A percentile compares a stretch with the other conserved stretches of the same genome.
These are phyloP conservation scores for Nowakowskiella sp. DNA, from an alignment of 192 early-diverging fungal genomes.

Conservation along the genomic window DNA sequence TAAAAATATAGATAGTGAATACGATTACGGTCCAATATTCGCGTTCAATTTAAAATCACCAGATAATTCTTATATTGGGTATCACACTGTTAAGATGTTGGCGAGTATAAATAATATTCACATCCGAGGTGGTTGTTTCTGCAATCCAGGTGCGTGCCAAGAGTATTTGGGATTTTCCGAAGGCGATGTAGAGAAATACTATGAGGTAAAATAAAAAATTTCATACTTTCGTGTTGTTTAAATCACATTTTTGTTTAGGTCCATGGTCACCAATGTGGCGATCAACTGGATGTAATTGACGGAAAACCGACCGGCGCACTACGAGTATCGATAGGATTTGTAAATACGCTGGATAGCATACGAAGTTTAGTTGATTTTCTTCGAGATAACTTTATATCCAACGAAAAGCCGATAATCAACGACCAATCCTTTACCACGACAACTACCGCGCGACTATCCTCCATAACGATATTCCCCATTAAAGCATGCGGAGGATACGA, in stretches of 20 bases:
- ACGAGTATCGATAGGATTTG: conserved; percentile 71
- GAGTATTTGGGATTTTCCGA: conserved; percentile 52
- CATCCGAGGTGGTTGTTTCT: conserved; percentile 65
- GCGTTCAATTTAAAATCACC: conserved; percentile 60
- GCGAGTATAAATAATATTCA: conserved; percentile 60
- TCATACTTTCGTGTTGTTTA: conserved; percentile 3
- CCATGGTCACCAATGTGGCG: conserved; percentile 62
- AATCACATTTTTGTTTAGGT: conserved; percentile 15
- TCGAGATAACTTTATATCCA: conserved; percentile 45
- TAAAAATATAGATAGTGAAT: too few relatives aligned
- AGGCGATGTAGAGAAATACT: conserved; percentile 40
- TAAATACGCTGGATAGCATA: conserved; percentile 54
- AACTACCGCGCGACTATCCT: conserved; percentile 2
- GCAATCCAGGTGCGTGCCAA: conserved; percentile 73
- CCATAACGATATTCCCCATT: conserved; percentile 54
- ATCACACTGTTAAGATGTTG: conserved; percentile 55
- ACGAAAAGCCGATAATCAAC: neutral
- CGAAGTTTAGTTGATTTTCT: conserved; percentile 54
- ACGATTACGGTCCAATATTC: conserved; percentile 53
- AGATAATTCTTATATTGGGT: conserved; percentile 51
- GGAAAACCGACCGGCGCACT: conserved; percentile 58
- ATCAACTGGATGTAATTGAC: conserved; percentile 63
- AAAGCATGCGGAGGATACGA: conserved; percentile 70
- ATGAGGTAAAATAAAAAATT: conserved; percentile 25
- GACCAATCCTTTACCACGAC: neutral